Evolutionary conservation across 2,329 filamentous ascomycete genomes (phyloP).

Genomic region (Pestalotiopsis sp.): DNA sequence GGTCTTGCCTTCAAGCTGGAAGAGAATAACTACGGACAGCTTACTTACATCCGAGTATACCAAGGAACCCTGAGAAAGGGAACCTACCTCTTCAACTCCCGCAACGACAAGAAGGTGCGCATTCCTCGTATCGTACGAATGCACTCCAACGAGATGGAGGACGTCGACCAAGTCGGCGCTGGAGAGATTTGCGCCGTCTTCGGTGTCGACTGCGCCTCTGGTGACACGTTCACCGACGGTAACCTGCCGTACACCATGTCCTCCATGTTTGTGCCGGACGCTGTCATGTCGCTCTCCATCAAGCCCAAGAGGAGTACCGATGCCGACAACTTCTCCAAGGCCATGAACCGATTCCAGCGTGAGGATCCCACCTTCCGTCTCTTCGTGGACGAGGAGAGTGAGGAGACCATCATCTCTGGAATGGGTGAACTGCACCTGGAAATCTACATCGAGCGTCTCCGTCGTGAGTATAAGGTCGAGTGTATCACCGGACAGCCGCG

Average conservation of each 20-base stretch:
- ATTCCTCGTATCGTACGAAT: constrained; percentile 97
- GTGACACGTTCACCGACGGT: constrained; percentile 97
- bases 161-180: constrained; percentile 87
- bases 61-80: constrained; percentile 90
- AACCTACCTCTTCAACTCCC: constrained; percentile 88
- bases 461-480: constrained; percentile 94
- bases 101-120: constrained; percentile 93
- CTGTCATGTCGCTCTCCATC: constrained; percentile 97
- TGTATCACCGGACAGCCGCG: constrained; percentile 95
- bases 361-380: constrained; percentile 98
- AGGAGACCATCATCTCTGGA: constrained; percentile 96
- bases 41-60: constrained; percentile 98
- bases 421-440: constrained; percentile 98
- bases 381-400: constrained; percentile 86
- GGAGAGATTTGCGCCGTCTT: constrained; percentile 99
- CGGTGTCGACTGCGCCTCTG: constrained; percentile 95
- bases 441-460: constrained; percentile 96
- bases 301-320: constrained; percentile 94
- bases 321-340: constrained; percentile 93
- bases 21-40: constrained; percentile 96
- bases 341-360: constrained; percentile 97
- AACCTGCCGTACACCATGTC: constrained; percentile 92
- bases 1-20: constrained; percentile 98
- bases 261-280: constrained; percentile 97
- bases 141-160: constrained; percentile 99